Evolutionary conservation across 441 rosid species (phyloP), one percentile per base, ranked within the genome.

Genomic region (Gossypium laxum): DNA sequence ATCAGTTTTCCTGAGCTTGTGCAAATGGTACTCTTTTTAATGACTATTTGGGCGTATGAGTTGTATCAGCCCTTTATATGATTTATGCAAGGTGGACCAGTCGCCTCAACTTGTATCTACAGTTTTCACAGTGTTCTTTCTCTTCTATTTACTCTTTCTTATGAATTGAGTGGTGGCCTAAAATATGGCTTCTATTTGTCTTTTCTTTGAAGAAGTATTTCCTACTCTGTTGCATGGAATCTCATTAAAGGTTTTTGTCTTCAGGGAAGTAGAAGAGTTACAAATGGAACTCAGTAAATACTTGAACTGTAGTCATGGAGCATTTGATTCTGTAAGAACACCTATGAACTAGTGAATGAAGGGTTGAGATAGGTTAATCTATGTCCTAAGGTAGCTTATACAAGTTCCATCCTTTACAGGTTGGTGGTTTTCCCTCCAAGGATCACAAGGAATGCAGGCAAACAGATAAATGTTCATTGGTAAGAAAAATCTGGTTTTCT

Each of bases 241-340:
- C 54, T 72, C 24, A 52, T 66, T 65, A 6, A 28, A 54, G 45
- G 78, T 69, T 76, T 69, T 21, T 79, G 41, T 32, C 60, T 79
- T 73, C 91, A 93, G 98, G 79, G 91, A 93, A 81, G 83, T 93
- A 67, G 86, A 87, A 77, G 93, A 83, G 61, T 71, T 88, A 47
- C 87, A 73, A 63, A 74, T 54, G 70, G 86, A 85, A 80, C 78
- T 86, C 74, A 72, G 83, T 71, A 85, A 80, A 67, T 74, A 71
- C 79, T 74, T 84, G 74, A 81, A 76, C 74, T 64, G 72, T 54
- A 83, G 75, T 72, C 85, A 82, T 72, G 76, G 69, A 60, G 80
- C 77, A 47, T 73, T 75, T 43, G 81, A 85, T 47, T 77, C 80
- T 72, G 91, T 88, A 85, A 86, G 93, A 60, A 76, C 79, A 68